Evolutionary conservation across 2,329 filamentous ascomycete species (phyloP).

Genomic region (Nannizziopsis arthrosporioides): DNA sequence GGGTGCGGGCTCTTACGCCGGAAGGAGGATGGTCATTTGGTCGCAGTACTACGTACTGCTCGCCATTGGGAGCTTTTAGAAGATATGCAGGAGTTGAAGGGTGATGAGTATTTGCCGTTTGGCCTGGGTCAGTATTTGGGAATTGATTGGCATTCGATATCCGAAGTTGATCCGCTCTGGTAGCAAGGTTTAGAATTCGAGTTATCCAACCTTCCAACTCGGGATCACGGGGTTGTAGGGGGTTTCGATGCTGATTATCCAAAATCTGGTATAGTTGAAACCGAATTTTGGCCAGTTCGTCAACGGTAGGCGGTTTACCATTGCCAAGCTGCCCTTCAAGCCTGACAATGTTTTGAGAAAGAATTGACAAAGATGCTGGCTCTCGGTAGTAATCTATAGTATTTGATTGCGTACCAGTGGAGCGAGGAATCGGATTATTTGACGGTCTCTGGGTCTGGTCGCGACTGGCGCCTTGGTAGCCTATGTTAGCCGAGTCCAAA

Average conservation of each 20-base stretch:
- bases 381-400: background rate
- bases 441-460: background rate
- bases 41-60: conserved; percentile 5
- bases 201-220: conserved; percentile 22
- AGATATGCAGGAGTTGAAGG: conserved; percentile 16
- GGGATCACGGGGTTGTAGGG: conserved; percentile 18
- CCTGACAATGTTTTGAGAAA: conserved; percentile 16
- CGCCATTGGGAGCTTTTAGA: conserved; percentile 9
- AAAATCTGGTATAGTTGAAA: conserved; percentile 24
- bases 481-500: background rate
- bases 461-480: background rate
- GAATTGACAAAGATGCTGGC: background rate
- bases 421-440: background rate
- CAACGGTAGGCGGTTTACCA: conserved; percentile 22
- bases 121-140: background rate
- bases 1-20: background rate
- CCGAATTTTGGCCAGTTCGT: conserved; percentile 23
- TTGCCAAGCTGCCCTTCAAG: conserved; percentile 23
- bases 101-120: background rate
- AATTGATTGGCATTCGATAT: conserved; percentile 15
- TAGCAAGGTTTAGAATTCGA: conserved; percentile 23
- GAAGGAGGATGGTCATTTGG: background rate
- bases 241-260: conserved; percentile 24
- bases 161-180: conserved; percentile 25
- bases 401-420: background rate